phyloP scores from a whole-genome alignment of 495 filamentous ascomycete species.

The Aspergillus heteromorphus region DNA sequence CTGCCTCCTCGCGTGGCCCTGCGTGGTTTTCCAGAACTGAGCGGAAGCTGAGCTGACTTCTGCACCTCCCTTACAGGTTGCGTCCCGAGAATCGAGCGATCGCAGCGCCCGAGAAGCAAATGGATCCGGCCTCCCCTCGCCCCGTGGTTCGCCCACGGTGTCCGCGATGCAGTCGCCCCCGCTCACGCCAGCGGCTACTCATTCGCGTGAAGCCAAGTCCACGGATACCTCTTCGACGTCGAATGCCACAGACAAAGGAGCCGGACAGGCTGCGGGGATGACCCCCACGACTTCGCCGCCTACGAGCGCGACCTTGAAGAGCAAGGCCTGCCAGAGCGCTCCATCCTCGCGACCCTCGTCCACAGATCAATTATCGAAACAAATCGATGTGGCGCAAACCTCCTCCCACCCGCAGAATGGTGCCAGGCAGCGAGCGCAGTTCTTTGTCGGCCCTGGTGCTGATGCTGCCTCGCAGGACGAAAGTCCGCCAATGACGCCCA shows the following conservation, averaged over 20 bases:
- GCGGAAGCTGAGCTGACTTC: not conserved
- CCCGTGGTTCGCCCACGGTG: conserved; percentile 43
- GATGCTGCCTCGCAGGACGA: conserved; percentile 48
- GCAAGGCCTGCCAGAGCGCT: conserved; percentile 27
- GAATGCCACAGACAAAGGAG: conserved; percentile 32
- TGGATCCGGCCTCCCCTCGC: conserved; percentile 36
- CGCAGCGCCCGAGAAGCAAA: conserved; percentile 34
- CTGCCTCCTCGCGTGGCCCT: conserved; percentile 4
- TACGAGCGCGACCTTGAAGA: conserved; percentile 26
- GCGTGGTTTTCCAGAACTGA: not conserved
- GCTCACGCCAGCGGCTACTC: conserved; percentile 76
- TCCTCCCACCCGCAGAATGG: conserved; percentile 30
- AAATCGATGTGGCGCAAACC: conserved; percentile 36
- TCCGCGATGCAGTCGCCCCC: conserved; percentile 80
- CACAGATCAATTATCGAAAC: conserved; percentile 34
- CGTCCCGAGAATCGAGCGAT: conserved; percentile 44
- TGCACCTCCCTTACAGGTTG: conserved; percentile 32
- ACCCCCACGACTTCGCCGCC: conserved; percentile 40
- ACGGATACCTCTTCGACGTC: conserved; percentile 23
- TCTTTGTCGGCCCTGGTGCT: conserved; percentile 61
- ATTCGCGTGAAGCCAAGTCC: conserved; percentile 44
- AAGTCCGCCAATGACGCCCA: conserved; percentile 52
- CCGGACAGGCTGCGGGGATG: conserved; percentile 63
- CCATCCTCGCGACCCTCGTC: conserved; percentile 43
- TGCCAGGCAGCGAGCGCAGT: conserved; percentile 60